phyloP scores from a whole-genome alignment of 345 rosid genomes.

The Pistacia atlantica region DNA sequence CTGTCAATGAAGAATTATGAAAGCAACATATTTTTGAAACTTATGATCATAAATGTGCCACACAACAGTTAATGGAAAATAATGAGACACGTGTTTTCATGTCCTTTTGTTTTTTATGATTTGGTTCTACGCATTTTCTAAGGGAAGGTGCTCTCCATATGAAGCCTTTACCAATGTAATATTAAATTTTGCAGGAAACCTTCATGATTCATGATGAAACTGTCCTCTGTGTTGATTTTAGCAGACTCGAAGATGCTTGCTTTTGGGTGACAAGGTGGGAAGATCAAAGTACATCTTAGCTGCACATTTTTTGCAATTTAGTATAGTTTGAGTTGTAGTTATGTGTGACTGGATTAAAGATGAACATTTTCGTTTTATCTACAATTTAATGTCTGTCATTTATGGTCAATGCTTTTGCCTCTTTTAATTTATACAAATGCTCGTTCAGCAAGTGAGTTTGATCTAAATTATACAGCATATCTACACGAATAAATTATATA shows the following conservation, averaged over 20 bases:
- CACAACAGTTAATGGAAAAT: neutral
- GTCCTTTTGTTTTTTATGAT: slow-evolving; percentile 11
- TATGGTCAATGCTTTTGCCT: neutral
- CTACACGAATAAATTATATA: too few relatives aligned
- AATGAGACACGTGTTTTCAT: neutral
- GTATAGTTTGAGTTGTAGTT: neutral
- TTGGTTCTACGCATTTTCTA: neutral
- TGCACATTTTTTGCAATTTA: slow-evolving; percentile 15
- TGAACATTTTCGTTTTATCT: neutral
- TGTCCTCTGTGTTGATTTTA: slow-evolving; percentile 93
- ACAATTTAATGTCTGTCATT: neutral
- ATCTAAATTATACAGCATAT: too few relatives aligned
- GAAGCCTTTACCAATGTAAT: slow-evolving; percentile 18
- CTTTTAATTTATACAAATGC: neutral
- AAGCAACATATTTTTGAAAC: too few relatives aligned
- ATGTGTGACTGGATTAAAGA: neutral
- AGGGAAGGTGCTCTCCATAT: slow-evolving; percentile 11
- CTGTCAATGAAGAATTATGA: too few relatives aligned
- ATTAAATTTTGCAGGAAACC: slow-evolving; percentile 67
- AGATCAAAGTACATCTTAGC: slow-evolving; percentile 70
- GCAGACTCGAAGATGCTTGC: slow-evolving; percentile 98
- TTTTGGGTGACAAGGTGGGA: slow-evolving; percentile 95
- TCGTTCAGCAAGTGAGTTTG: too few relatives aligned
- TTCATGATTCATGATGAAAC: slow-evolving; percentile 99
- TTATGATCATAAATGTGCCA: neutral